Conservation (phyloP, 257 asterid species). For the Cinchona pubescens region DNA sequence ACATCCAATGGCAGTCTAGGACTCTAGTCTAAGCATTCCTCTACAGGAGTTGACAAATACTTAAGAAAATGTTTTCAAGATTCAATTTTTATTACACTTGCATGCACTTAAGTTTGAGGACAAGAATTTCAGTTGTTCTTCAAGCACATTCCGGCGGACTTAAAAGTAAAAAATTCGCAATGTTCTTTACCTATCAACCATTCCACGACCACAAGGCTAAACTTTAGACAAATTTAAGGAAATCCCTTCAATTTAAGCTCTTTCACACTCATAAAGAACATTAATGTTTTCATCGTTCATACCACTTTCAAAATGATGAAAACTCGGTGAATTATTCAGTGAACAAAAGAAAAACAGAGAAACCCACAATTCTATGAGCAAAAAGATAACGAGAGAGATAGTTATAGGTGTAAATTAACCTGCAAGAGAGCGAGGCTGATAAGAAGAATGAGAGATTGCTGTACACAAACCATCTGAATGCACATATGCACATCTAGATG, state of each 20-base stretch:
- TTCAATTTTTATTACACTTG: background rate
- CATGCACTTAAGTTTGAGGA: background rate
- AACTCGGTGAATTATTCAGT: background rate
- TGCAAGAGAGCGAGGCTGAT: conserved; percentile 44
- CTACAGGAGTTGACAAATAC: background rate
- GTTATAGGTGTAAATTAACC: conserved; percentile 40
- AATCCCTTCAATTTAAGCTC: background rate
- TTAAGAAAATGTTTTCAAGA: background rate
- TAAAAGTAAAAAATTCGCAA: too few species aligned
- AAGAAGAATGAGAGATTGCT: conserved; percentile 45
- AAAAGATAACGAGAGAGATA: background rate
- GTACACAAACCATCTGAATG: conserved; percentile 62
- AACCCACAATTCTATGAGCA: background rate
- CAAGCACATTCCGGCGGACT: too few species aligned
- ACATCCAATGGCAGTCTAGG: too few species aligned
- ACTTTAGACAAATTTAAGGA: background rate
- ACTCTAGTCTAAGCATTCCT: background rate
- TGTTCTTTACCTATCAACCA: too few species aligned
- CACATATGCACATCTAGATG: conserved; percentile 66
- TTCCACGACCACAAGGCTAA: too few species aligned
- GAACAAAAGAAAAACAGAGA: background rate
- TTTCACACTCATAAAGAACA: background rate
- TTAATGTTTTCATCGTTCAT: background rate
- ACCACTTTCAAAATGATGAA: background rate
- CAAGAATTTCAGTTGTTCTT: background rate